Evolutionary conservation across 805 yeast species (phyloP).

Genomic region (Starmerella ratchasimensis): DNA sequence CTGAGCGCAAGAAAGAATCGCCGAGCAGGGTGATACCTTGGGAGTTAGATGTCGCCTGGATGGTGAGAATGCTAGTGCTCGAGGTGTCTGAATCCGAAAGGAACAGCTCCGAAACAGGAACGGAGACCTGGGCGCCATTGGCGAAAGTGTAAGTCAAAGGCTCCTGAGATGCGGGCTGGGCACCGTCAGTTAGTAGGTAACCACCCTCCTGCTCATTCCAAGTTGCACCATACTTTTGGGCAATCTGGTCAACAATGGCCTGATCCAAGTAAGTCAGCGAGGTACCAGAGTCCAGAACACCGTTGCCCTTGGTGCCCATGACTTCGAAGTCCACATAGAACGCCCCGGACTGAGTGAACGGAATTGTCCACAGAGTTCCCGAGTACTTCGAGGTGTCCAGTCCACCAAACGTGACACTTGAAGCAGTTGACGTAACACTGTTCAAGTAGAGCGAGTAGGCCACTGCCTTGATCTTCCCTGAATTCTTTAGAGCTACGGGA

Average conservation of each 20-base stretch:
- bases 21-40: conserved; percentile 33
- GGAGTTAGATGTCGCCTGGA: conserved; percentile 14
- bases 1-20: conserved; percentile 46
- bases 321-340: conserved; percentile 16
- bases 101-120: conserved; percentile 21
- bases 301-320: conserved; percentile 6
- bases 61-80: conserved; percentile 1
- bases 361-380: conserved; percentile 30
- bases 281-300: conserved; percentile 41
- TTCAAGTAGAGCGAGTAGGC: conserved; percentile 38
- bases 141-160: conserved; percentile 16
- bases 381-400: conserved; percentile 48
- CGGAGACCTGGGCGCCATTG: conserved; percentile 13
- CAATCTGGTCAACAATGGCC: conserved; percentile 6
- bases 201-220: conserved; percentile 1
- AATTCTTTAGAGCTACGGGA: conserved; percentile 26
- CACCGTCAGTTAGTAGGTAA: conserved; percentile 5
- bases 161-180: conserved; percentile 3
- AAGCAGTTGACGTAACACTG: conserved; percentile 18
- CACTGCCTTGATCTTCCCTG: conserved; percentile 30
- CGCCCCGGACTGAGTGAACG: conserved; percentile 7
- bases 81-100: background rate
- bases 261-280: conserved; percentile 35
- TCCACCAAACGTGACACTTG: conserved; percentile 42
- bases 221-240: conserved; percentile 10